Base-by-base conservation (phyloP, 441 rosid species). In the Syzygium malaccense region DNA sequence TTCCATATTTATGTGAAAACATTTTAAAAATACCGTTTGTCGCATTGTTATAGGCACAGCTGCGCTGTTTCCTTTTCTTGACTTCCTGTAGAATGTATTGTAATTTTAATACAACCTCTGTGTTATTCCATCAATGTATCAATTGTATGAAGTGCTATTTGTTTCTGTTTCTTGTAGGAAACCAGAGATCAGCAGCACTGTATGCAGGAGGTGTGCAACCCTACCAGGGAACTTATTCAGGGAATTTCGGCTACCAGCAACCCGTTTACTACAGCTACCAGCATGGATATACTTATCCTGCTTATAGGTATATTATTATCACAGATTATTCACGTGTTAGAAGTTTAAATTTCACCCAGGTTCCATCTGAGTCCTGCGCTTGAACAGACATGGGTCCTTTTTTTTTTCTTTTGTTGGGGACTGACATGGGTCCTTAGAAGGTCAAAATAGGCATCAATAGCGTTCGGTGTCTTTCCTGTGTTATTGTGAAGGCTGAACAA, bases 261-360 rank as follows among this genome's bases (percentile, higher is more conserved):
- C 94, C 95, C 53, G 90, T 93, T 91, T 90, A 97, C 90, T 95
- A 93, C 91, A 89, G 88, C 95, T 96, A 97, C 92, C 99, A 97
- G 62, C 98, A 96, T 89, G 99, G 97, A 91, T 78, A 95, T 91
- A 88, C 93, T 93, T 95, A 95, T 90, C 99, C 98, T 93, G 91
- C 96, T 85, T 96, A 96, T 91, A 98, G 99, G 99, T 97, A 90
- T 95, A 97, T 93, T 88, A 84, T 51, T 41, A 30, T 23, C 13
- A 41, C 53, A 75, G 83, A 75, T 71, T 75, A 41, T 75, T 41
- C 51, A 41, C 1, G 84, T 88, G 85, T 85, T 86, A 48, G 26
- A 75, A 75, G 51, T 75, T 37, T 41, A 75, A 1, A 41, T 75
- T 75, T 75, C 51, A 23, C 53, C 7, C 6, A n/a, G n/a, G 18